Conservation (phyloP, 2,329 filamentous ascomycete genomes). For the Talaromyces amestolkiae region DNA sequence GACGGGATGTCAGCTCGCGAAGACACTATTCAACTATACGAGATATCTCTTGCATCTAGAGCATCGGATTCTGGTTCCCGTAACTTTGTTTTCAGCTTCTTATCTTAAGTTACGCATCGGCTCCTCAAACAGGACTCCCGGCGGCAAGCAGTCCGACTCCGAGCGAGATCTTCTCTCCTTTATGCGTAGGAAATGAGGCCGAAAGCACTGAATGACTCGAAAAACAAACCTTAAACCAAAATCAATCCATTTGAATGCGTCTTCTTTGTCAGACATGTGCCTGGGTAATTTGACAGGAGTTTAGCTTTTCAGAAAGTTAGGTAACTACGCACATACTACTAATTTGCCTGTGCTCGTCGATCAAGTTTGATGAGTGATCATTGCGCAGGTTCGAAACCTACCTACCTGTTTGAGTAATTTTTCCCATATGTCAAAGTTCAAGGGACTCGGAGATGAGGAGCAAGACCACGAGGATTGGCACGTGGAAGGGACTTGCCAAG, state of each 20-base stretch:
- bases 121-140: neutral
- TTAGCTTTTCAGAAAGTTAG: neutral
- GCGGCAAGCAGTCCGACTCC: neutral
- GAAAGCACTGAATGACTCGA: neutral
- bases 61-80: neutral
- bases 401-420: neutral
- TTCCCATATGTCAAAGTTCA: neutral
- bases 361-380: neutral
- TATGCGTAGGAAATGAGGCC: neutral
- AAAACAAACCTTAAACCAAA: conserved; percentile 2
- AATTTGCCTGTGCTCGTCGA: neutral
- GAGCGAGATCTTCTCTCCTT: neutral
- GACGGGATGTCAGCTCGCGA: neutral
- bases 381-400: neutral
- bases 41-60: neutral
- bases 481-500: neutral
- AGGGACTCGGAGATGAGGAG: neutral
- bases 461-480: neutral
- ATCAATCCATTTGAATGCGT: neutral
- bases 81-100: neutral
- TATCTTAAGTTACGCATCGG: neutral
- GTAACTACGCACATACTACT: neutral
- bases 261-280: neutral
- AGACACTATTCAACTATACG: neutral
- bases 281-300: neutral